Conservation (phyloP, 164 flowering plant genomes). For the Cinnamomum micranthum region DNA sequence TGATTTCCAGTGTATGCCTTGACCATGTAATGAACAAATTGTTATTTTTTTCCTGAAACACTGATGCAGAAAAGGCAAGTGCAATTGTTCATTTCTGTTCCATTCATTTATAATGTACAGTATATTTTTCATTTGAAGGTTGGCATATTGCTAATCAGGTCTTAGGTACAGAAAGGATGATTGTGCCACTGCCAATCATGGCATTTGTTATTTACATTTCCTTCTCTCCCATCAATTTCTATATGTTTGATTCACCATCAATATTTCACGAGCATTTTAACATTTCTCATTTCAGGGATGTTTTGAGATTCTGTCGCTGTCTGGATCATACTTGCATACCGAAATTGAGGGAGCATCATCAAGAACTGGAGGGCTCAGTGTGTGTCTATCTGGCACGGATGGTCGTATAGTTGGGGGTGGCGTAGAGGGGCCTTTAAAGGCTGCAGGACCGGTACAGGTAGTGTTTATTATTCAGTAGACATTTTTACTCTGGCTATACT, state of each 20-base stretch:
- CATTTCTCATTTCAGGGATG: slow-evolving; percentile 52
- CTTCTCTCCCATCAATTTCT: background rate
- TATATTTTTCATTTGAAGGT: background rate
- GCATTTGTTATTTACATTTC: background rate
- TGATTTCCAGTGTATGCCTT: background rate
- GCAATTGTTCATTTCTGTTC: background rate
- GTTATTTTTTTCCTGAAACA: background rate
- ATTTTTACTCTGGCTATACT: background rate
- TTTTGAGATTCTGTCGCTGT: slow-evolving; percentile 74
- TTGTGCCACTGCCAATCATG: background rate
- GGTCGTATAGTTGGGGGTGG: slow-evolving; percentile 92
- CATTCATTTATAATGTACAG: background rate
- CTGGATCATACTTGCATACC: slow-evolving; percentile 74
- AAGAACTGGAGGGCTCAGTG: slow-evolving; percentile 78
- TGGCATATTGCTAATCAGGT: background rate
- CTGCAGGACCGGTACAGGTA: slow-evolving; percentile 95
- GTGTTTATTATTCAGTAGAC: background rate
- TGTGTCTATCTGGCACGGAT: slow-evolving; percentile 65
- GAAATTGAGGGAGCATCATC: slow-evolving; percentile 56
- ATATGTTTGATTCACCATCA: slow-evolving; percentile 2
- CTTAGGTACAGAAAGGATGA: background rate
- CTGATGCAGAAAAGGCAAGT: background rate
- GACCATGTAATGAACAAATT: background rate
- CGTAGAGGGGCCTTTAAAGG: slow-evolving; percentile 71
- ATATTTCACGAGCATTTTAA: background rate